These are phyloP conservation scores for Wickerhamomyces sp. DNA, from an alignment of 1,139 yeast genomes.

Conservation along the genomic window DNA sequence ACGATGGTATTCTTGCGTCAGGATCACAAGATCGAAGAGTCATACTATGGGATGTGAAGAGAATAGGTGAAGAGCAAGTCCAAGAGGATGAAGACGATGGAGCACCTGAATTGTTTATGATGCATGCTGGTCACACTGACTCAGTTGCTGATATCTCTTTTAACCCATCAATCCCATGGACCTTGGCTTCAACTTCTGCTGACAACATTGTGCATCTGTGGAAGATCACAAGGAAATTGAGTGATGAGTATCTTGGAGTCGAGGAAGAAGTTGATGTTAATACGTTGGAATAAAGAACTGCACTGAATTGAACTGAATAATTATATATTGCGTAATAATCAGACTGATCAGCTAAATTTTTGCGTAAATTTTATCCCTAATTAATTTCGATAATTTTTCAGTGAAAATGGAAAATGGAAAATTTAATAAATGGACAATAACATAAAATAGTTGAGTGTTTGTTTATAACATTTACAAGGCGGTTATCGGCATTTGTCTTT, in stretches of 20 bases:
- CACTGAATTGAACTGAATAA: not conserved
- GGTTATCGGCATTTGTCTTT: no score
- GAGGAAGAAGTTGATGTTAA: conserved; percentile 62
- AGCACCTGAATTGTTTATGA: conserved; percentile 75
- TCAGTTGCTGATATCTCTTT: conserved; percentile 68
- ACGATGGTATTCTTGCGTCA: conserved; percentile 69
- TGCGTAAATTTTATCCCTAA: conserved; percentile 7
- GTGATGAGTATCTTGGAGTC: conserved; percentile 63
- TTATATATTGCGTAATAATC: conserved; percentile 1
- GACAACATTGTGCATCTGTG: conserved; percentile 76
- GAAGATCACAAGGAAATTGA: conserved; percentile 55
- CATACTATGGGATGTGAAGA: conserved; percentile 68
- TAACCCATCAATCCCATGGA: conserved; percentile 66
- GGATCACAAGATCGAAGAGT: conserved; percentile 71
- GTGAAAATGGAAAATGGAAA: not conserved
- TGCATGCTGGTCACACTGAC: conserved; percentile 85
- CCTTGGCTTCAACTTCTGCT: conserved; percentile 68
- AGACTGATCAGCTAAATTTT: not conserved
- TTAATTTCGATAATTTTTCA: not conserved
- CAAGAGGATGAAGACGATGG: conserved; percentile 81
- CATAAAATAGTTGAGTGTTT: not conserved
- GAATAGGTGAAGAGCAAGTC: conserved; percentile 74
- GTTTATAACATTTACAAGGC: no score
- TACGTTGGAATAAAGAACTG: not conserved
- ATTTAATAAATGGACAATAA: not conserved